Evolutionary conservation across 345 rosid genomes (phyloP).

Genomic region (Cardiospermum halicacabum): DNA sequence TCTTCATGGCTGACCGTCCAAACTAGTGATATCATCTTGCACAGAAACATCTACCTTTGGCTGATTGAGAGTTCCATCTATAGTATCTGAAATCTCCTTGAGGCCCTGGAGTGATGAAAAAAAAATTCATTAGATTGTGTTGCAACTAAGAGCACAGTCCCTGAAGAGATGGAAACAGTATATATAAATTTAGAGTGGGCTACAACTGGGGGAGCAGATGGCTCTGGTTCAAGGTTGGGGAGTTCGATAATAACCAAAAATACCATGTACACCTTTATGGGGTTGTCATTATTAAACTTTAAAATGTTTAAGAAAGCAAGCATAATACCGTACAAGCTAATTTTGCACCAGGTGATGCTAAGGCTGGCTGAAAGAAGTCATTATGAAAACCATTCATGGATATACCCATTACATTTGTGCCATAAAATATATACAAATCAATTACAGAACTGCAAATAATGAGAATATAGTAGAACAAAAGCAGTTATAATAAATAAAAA

Average conservation of each 20-base stretch:
- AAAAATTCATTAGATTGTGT: constrained; percentile 4
- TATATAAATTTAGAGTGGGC: too few relatives aligned
- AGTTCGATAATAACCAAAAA: not conserved
- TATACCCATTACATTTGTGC: not conserved
- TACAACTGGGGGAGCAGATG: not conserved
- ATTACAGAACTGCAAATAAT: too few relatives aligned
- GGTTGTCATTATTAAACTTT: not conserved
- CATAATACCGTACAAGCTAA: not conserved
- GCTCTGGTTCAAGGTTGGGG: not conserved
- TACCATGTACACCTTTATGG: not conserved
- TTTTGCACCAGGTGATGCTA: not conserved
- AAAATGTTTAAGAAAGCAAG: not conserved
- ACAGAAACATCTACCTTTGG: constrained; percentile 19
- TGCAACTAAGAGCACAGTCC: too few relatives aligned
- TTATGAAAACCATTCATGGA: not conserved
- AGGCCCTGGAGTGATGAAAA: constrained; percentile 45
- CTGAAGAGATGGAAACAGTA: too few relatives aligned
- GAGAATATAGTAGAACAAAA: too few relatives aligned
- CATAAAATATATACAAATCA: too few relatives aligned
- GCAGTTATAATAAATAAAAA: too few relatives aligned
- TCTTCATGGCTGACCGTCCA: constrained; percentile 24
- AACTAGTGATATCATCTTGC: constrained; percentile 23
- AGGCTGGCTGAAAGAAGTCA: not conserved
- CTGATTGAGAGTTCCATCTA: constrained; percentile 17
- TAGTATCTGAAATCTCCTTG: constrained; percentile 36